These are phyloP conservation scores for Cicer pinnatifidum DNA, from an alignment of 306 rosid species.

Conservation along the genomic window DNA sequence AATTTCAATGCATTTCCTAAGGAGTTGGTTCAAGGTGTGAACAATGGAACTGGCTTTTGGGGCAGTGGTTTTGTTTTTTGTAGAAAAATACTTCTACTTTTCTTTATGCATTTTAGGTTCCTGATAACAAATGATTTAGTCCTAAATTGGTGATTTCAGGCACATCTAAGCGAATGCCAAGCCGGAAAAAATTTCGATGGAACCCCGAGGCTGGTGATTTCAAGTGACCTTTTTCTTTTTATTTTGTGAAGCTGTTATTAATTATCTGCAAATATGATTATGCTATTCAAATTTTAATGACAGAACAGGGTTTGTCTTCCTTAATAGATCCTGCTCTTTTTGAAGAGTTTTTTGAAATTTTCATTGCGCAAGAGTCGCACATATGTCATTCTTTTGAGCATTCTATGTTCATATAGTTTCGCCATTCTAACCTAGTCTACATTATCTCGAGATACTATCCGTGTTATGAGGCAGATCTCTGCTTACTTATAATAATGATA, in stretches of 20 bases:
- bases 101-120: constrained; percentile 33
- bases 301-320: constrained; percentile 3
- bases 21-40: constrained; percentile 67
- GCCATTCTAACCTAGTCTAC: constrained; percentile 17
- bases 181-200: constrained; percentile 61
- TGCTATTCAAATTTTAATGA: constrained; percentile 2
- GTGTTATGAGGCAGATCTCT: constrained; percentile 4
- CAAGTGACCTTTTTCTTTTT: constrained; percentile 5
- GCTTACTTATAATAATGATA: constrained; percentile 12
- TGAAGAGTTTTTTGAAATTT: constrained; percentile 23
- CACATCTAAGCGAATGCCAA: constrained; percentile 42
- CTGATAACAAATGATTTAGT: constrained; percentile 15
- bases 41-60: constrained; percentile 26
- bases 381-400: constrained; percentile 14
- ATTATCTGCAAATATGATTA: background rate
- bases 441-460: constrained; percentile 21
- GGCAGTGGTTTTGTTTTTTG: constrained; percentile 31
- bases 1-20: constrained; percentile 50
- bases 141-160: constrained; percentile 53
- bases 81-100: constrained; percentile 23
- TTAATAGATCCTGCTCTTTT: constrained; percentile 5
- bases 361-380: background rate
- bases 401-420: constrained; percentile 2
- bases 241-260: constrained; percentile 9
- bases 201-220: constrained; percentile 59